These are phyloP conservation scores for Cadophora sp. DNA, from an alignment of 2,329 filamentous ascomycete genomes.

Conservation along the genomic window DNA sequence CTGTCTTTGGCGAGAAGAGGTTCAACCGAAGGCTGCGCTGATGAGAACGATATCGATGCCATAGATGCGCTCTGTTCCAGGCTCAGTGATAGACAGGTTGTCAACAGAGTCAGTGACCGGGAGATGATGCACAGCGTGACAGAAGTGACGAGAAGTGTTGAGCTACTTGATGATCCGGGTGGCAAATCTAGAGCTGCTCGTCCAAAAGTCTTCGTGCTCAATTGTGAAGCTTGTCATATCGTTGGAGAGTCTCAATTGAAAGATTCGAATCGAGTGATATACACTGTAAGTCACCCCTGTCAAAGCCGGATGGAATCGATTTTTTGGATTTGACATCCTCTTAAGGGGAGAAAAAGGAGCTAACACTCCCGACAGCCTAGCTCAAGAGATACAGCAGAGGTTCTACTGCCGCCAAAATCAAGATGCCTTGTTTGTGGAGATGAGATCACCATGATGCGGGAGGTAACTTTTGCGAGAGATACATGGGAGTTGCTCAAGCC, in stretches of 20 bases:
- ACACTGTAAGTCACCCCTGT: constrained; percentile 38
- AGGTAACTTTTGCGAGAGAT: constrained; percentile 46
- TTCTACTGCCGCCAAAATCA: constrained; percentile 40
- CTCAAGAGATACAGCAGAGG: constrained; percentile 21
- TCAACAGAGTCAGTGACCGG: constrained; percentile 50
- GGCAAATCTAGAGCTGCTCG: constrained; percentile 40
- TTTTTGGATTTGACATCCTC: too few species aligned
- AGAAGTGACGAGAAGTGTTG: constrained; percentile 46
- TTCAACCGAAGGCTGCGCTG: constrained; percentile 37
- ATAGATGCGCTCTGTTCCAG: constrained; percentile 46
- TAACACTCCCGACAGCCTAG: neutral
- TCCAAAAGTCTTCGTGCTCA: constrained; percentile 47
- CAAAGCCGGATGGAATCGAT: too few species aligned
- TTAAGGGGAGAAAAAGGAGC: neutral
- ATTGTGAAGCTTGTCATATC: constrained; percentile 47
- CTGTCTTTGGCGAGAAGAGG: constrained; percentile 41
- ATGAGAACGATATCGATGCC: constrained; percentile 48
- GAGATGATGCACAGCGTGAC: constrained; percentile 47
- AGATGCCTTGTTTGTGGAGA: constrained; percentile 47
- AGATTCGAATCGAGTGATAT: constrained; percentile 39
- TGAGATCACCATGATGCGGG: constrained; percentile 46
- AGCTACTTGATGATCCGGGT: constrained; percentile 46
- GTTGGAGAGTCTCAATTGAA: constrained; percentile 47
- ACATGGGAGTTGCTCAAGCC: constrained; percentile 48
- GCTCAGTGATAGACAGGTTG: constrained; percentile 45